These are phyloP conservation scores for Sinapis alba DNA, from an alignment of 441 rosid species.

Conservation along the genomic window DNA sequence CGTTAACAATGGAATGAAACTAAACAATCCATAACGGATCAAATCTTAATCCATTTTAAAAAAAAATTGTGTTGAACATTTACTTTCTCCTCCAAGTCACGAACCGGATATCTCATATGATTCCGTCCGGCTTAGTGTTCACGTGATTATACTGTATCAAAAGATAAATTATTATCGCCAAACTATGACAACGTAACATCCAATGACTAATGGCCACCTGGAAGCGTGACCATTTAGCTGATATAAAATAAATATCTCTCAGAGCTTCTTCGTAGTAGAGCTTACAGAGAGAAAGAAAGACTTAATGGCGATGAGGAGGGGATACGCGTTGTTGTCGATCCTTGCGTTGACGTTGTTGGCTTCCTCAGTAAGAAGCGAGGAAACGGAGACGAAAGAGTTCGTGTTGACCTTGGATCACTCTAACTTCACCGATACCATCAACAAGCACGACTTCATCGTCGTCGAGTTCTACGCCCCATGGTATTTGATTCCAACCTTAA, in stretches of 20 bases:
- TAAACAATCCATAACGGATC: not conserved
- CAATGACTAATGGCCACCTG: not conserved
- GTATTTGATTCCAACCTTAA: constrained; percentile 37
- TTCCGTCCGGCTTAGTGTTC: not conserved
- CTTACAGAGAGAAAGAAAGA: not conserved
- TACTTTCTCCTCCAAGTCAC: not conserved
- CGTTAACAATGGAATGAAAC: not conserved
- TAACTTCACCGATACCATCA: constrained; percentile 72
- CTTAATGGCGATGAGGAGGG: not conserved
- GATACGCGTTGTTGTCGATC: not conserved
- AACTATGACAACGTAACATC: not conserved
- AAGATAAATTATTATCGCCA: not conserved
- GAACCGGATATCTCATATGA: not conserved
- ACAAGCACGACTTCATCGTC: constrained; percentile 77
- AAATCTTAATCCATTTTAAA: not conserved
- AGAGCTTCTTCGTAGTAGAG: not conserved
- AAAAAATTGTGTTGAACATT: no score
- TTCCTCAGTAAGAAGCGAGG: constrained; percentile 46
- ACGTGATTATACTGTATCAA: not conserved
- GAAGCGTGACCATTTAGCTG: not conserved
- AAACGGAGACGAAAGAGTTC: constrained; percentile 58
- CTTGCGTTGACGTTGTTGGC: constrained; percentile 24
- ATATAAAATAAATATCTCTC: not conserved
- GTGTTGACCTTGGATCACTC: constrained; percentile 81
- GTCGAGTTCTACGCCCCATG: constrained; percentile 96